A percentile compares a stretch with the other conserved stretches of the same genome.
phyloP scores from a whole-genome alignment of 2,329 filamentous ascomycete genomes.

The Sphaceloma murrayae region DNA sequence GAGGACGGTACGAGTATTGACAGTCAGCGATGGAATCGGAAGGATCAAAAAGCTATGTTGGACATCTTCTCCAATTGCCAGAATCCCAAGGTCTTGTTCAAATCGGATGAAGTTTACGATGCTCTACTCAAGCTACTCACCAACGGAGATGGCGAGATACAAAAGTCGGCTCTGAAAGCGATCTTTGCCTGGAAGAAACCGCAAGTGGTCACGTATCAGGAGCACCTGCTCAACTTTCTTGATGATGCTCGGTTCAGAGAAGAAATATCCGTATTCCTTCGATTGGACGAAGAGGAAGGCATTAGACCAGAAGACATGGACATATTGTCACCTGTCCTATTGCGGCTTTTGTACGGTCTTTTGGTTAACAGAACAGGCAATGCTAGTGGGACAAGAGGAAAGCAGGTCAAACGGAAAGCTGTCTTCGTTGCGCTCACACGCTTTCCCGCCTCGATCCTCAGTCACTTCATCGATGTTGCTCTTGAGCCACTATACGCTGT shows the following conservation, averaged over 20 bases:
- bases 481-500: constrained; percentile 46
- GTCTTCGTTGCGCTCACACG: constrained; percentile 70
- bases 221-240: constrained; percentile 74
- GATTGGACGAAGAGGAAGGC: constrained; percentile 54
- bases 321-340: constrained; percentile 72
- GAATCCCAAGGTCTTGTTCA: constrained; percentile 78
- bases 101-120: constrained; percentile 63
- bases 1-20: constrained; percentile 19
- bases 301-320: constrained; percentile 63
- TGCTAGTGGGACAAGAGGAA: constrained; percentile 66
- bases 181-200: constrained; percentile 83
- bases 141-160: constrained; percentile 84
- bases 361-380: constrained; percentile 73
- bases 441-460: constrained; percentile 63
- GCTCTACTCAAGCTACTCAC: constrained; percentile 66
- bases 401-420: constrained; percentile 65
- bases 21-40: constrained; percentile 51
- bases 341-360: constrained; percentile 80
- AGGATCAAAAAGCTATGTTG: constrained; percentile 76
- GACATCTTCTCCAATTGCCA: constrained; percentile 72
- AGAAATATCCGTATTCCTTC: constrained; percentile 78
- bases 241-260: constrained; percentile 90
- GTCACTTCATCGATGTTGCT: constrained; percentile 73
- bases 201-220: constrained; percentile 65
- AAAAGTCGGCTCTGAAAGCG: constrained; percentile 73